Conservation (phyloP, 345 rosid species). For the Salix koriyanagi region DNA sequence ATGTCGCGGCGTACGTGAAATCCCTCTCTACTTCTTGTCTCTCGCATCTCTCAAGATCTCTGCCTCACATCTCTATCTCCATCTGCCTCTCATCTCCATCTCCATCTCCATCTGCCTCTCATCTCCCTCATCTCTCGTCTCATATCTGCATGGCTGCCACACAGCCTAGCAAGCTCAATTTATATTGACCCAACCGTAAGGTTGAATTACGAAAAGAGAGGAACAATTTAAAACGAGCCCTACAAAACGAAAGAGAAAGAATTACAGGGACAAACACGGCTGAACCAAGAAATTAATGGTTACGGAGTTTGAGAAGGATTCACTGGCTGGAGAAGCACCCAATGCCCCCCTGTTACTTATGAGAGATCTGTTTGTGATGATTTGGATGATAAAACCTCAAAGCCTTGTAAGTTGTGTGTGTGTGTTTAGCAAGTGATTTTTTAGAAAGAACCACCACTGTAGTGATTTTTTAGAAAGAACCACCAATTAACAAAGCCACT, state of each 20-base stretch:
- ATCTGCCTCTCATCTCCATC: too few species aligned
- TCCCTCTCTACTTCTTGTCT: too few species aligned
- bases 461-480: too few species aligned
- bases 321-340: slow-evolving; percentile 63
- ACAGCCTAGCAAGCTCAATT: background rate
- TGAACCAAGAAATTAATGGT: slow-evolving; percentile 2
- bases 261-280: background rate
- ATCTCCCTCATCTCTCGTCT: too few species aligned
- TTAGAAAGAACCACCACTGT: too few species aligned
- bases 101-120: too few species aligned
- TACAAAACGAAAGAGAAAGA: background rate
- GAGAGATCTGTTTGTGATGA: slow-evolving; percentile 54
- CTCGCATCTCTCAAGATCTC: too few species aligned
- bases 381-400: slow-evolving; percentile 59
- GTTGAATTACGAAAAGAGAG: background rate
- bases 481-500: background rate
- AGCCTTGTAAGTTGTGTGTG: slow-evolving; percentile 50
- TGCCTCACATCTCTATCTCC: too few species aligned
- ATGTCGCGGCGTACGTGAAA: too few species aligned
- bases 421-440: background rate
- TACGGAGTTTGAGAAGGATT: slow-evolving; percentile 32
- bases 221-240: too few species aligned
- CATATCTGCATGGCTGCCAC: slow-evolving; percentile 16
- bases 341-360: slow-evolving; percentile 60
- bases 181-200: background rate